Percentiles rank a stretch among this genome's conserved stretches.
Conservation (phyloP, 2,329 filamentous ascomycete genomes). For the Fusarium coffeatum region DNA sequence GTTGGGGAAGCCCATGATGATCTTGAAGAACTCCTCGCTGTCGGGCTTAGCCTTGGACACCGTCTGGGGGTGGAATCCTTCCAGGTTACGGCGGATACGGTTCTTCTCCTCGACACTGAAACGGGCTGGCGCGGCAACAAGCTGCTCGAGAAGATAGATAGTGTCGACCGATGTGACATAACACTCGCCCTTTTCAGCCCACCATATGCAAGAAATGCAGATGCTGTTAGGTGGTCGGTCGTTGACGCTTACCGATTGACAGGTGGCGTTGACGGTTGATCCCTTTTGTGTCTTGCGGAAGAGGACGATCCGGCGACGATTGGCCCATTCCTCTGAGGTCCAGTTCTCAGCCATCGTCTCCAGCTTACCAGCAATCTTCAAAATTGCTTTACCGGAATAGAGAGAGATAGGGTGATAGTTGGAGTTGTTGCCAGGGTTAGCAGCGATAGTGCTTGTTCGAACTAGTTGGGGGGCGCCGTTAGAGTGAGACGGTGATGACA, state of each 20-base stretch:
- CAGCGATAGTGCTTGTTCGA: constrained; percentile 65
- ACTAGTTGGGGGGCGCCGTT: constrained; percentile 61
- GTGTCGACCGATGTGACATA: constrained; percentile 98
- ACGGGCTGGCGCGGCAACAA: constrained; percentile 78
- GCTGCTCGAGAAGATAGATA: constrained; percentile 91
- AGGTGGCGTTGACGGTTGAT: constrained; percentile 82
- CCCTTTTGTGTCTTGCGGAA: constrained; percentile 87
- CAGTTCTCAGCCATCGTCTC: constrained; percentile 86
- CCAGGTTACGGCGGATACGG: constrained; percentile 92
- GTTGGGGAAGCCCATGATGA: constrained; percentile 97
- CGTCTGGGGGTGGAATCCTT: constrained; percentile 91
- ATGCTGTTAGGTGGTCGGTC: constrained; percentile 86
- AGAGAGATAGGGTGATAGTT: constrained; percentile 83
- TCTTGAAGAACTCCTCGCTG: constrained; percentile 97
- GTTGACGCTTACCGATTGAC: constrained; percentile 81
- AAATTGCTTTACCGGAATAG: constrained; percentile 83
- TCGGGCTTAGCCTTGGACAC: constrained; percentile 93
- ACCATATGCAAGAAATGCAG: constrained; percentile 97
- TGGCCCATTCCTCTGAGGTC: constrained; percentile 82
- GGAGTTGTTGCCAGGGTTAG: constrained; percentile 52
- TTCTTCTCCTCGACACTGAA: constrained; percentile 99
- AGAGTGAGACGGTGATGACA: constrained; percentile 54
- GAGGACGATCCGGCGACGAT: constrained; percentile 84
- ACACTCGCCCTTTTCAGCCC: constrained; percentile 90
- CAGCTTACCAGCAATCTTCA: constrained; percentile 88